A percentile compares a stretch with the other conserved stretches of the same genome.
phyloP scores from a whole-genome alignment of 768 basidiomycete genomes.

The Tulasnella sp. region DNA sequence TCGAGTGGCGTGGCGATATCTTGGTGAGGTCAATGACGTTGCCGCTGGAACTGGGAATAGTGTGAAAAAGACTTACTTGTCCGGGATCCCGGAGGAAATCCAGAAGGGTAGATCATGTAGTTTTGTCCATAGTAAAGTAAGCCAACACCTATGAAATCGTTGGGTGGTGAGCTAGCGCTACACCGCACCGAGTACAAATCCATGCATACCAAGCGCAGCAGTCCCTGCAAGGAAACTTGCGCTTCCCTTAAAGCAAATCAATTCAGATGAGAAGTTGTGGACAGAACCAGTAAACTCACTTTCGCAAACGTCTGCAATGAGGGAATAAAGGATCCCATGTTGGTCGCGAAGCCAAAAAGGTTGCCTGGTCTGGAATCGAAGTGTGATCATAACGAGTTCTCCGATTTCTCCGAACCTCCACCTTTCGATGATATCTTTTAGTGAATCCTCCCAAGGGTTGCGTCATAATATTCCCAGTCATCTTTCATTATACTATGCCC shows the following conservation, averaged over 20 bases:
- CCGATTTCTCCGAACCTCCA: no score
- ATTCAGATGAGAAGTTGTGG: no score
- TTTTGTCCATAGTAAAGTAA: slow-evolving; percentile 79
- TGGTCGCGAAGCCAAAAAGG: no score
- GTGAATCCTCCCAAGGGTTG: no score
- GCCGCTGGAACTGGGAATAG: neutral
- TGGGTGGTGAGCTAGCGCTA: neutral
- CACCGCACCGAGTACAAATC: neutral
- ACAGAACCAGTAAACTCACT: no score
- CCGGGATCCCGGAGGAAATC: slow-evolving; percentile 66
- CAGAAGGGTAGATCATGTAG: slow-evolving; percentile 81
- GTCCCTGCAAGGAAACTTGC: slow-evolving; percentile 8
- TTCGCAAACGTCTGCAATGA: no score
- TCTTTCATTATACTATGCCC: slow-evolving; percentile 24
- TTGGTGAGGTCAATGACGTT: slow-evolving; percentile 22
- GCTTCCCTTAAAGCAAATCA: no score
- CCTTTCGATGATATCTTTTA: no score
- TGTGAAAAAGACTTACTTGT: slow-evolving; percentile 38
- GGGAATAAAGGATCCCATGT: no score
- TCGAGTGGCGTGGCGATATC: slow-evolving; percentile 62
- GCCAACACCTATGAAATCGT: slow-evolving; percentile 40
- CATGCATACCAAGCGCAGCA: slow-evolving; percentile 3
- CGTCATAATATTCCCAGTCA: no score
- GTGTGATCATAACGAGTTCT: no score
- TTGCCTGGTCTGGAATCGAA: no score